Base-by-base conservation (phyloP, 2,329 filamentous ascomycete species). In the Aureobasidium musti region DNA sequence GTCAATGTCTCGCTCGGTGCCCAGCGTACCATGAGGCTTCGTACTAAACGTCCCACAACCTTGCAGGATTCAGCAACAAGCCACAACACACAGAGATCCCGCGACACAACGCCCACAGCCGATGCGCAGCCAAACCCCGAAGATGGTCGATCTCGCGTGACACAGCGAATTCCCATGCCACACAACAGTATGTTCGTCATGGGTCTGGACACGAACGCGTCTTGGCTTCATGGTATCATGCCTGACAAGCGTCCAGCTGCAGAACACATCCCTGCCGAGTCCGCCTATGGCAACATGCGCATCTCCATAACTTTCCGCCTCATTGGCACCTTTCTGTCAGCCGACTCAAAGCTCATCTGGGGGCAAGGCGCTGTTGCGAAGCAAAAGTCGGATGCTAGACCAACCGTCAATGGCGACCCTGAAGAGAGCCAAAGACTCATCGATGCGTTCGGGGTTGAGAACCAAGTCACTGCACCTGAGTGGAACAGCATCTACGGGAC, bases 1-100 rank as follows among this genome's bases (percentile, higher is more conserved):
- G 92, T 93, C 70, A 99, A 98, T 74, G 87, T 97, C 59, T 97
- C 92, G 70, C 84, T 98, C n/a, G 95, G 95, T 1, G 93, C 94
- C 0, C 89, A 96, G 78, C 84, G 95, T 63, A 93, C 88, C 2
- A 97, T 98, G 93, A 84, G 91, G 0, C 85, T 99, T 41, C 87
- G 95, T 61, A 94, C 90, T 13, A 97, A 96, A 79, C 89, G 90
- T 69, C 53, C 59, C 39, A 45, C 43, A 41, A 21, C 43, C 28
- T n/a, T 30, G 35, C 35, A 43, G 23, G 35, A 19, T 30, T 17
- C 39, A 21, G 26, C 5, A 19, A n/a, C 35, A 8, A 56, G 14
- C 41, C 33, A 17, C 14, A 35, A 56, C 35, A 41, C 28, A 19
- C 33, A 28, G 53, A 33, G 56, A 45, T 21, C 26, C 33, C n/a